Evolutionary conservation across 495 filamentous ascomycete species (phyloP).

Genomic region (Penicillium soppii): DNA sequence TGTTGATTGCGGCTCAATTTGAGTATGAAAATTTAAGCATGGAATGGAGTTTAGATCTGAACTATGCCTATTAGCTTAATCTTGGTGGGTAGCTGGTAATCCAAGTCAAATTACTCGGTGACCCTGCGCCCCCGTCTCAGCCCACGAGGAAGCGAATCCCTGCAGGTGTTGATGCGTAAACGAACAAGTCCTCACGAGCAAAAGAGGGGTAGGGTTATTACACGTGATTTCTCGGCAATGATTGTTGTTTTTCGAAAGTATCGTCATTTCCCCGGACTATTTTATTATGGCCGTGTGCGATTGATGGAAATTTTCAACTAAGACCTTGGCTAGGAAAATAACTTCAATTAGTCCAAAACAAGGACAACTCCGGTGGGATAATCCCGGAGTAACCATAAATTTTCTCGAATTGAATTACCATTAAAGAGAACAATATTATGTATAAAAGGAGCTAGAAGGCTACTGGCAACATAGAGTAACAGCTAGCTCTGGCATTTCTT

Average conservation of each 20-base stretch:
- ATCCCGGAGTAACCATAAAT: neutral
- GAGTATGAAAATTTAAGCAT: too few species aligned
- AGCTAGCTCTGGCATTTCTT: conserved; percentile 4
- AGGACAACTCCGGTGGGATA: conserved; percentile 35
- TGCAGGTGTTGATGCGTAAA: too few species aligned
- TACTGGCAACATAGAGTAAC: neutral
- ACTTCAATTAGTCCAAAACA: conserved; percentile 13
- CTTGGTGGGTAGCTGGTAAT: too few species aligned
- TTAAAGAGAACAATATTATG: neutral
- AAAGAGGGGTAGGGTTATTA: neutral
- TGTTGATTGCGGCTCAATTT: too few species aligned
- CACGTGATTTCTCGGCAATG: conserved; percentile 1
- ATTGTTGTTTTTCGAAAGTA: neutral
- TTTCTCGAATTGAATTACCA: neutral
- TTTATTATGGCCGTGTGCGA: neutral
- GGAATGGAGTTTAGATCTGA: too few species aligned
- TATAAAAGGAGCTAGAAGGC: conserved; percentile 8
- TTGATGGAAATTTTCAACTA: conserved; percentile 17
- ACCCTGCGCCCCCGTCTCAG: too few species aligned
- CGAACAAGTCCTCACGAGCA: too few species aligned
- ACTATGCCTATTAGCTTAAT: too few species aligned
- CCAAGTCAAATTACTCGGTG: too few species aligned
- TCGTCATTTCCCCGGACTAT: conserved; percentile 2
- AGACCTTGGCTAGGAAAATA: neutral
- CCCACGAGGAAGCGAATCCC: too few species aligned